Percentiles rank a stretch among this genome's conserved stretches.
Conservation (phyloP, 1,139 yeast genomes). For the Candida tetrigidarum region DNA sequence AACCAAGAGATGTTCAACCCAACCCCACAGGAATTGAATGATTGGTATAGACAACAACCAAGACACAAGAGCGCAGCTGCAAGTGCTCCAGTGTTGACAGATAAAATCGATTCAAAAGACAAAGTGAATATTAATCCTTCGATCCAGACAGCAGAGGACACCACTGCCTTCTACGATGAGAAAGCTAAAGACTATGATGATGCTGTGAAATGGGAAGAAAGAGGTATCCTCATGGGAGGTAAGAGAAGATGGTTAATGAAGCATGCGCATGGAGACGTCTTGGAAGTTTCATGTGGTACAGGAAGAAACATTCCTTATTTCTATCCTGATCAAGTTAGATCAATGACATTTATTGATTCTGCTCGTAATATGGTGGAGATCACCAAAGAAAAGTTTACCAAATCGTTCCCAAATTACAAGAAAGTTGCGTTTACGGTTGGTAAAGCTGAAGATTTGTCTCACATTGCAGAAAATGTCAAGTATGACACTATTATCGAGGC, state of each 20-base stretch:
- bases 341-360: constrained; percentile 86
- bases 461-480: constrained; percentile 56
- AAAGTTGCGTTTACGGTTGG: constrained; percentile 89
- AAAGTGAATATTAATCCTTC: constrained; percentile 32
- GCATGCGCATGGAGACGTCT: constrained; percentile 81
- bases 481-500: constrained; percentile 95
- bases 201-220: constrained; percentile 86
- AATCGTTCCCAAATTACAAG: constrained; percentile 63
- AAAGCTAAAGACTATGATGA: constrained; percentile 84
- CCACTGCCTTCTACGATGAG: constrained; percentile 79
- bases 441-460: constrained; percentile 82
- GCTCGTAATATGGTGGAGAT: constrained; percentile 84
- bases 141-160: constrained; percentile 74
- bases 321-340: constrained; percentile 58
- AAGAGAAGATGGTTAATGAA: constrained; percentile 85
- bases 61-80: constrained; percentile 22
- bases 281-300: constrained; percentile 96
- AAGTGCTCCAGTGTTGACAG: constrained; percentile 33
- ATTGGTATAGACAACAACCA: constrained; percentile 46
- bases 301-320: constrained; percentile 88
- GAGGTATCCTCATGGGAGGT: constrained; percentile 77
- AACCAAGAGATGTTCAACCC: constrained; percentile 53
- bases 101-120: constrained; percentile 15
- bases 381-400: constrained; percentile 74
- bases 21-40: constrained; percentile 53